Evolutionary conservation across 2,329 filamentous ascomycete genomes (phyloP).

Genomic region (Cadophora luteo-olivacea): DNA sequence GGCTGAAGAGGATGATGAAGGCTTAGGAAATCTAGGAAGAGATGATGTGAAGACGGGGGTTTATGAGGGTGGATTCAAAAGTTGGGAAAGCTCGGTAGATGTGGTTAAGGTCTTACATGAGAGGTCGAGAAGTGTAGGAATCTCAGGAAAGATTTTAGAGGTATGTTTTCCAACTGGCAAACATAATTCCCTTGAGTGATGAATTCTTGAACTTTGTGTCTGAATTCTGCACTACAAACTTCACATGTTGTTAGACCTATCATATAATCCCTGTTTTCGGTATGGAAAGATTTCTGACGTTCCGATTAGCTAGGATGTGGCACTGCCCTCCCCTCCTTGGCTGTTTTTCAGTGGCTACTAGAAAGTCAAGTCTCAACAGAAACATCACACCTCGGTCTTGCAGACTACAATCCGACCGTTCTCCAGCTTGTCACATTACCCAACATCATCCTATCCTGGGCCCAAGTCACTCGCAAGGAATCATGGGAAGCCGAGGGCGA

Average conservation of each 20-base stretch:
- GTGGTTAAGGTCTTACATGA: slow-evolving; percentile 65
- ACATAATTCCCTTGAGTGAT: neutral
- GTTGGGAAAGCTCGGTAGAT: slow-evolving; percentile 86
- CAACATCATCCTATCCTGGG: slow-evolving; percentile 77
- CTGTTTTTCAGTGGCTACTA: slow-evolving; percentile 69
- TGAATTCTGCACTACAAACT: neutral
- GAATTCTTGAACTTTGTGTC: neutral
- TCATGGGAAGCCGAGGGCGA: slow-evolving; percentile 43
- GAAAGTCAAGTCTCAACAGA: slow-evolving; percentile 31
- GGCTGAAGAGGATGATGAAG: slow-evolving; percentile 67
- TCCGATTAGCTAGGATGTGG: slow-evolving; percentile 73
- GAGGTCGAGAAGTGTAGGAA: slow-evolving; percentile 25
- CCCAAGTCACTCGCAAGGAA: slow-evolving; percentile 31
- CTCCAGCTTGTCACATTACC: slow-evolving; percentile 80
- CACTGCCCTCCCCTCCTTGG: slow-evolving; percentile 74
- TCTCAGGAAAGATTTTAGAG: slow-evolving; percentile 40
- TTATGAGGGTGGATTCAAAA: slow-evolving; percentile 89
- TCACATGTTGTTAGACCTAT: neutral
- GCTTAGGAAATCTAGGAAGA: slow-evolving; percentile 61
- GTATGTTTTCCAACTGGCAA: slow-evolving; percentile 31
- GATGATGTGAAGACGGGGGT: slow-evolving; percentile 82
- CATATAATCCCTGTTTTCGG: neutral
- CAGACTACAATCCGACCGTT: slow-evolving; percentile 83
- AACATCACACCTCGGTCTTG: slow-evolving; percentile 54
- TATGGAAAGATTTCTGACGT: neutral